phyloP scores from a whole-genome alignment of 768 basidiomycete genomes.

The Xerocomus potaroensis region DNA sequence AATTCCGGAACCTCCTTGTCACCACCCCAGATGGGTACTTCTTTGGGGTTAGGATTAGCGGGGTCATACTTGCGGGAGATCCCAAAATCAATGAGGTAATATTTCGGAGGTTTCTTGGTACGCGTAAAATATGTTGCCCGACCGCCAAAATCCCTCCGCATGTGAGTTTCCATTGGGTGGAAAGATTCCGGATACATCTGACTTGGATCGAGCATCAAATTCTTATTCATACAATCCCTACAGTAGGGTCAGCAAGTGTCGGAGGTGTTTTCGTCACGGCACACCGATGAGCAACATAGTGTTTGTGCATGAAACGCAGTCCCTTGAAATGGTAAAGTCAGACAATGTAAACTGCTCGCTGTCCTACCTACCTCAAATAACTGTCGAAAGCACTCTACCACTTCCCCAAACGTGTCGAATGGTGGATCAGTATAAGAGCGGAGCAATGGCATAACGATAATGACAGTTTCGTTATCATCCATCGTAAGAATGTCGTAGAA shows the following conservation, averaged over 20 bases:
- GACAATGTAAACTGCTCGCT: too few species aligned
- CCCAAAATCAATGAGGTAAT: conserved; percentile 31
- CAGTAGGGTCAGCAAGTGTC: background rate
- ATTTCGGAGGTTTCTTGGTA: conserved; percentile 23
- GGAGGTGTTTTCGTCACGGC: background rate
- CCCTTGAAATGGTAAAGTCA: conserved; percentile 9
- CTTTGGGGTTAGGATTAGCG: conserved; percentile 23
- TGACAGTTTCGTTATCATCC: background rate
- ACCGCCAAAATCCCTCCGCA: conserved; percentile 18
- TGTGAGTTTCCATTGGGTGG: conserved; percentile 17
- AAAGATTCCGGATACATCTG: conserved; percentile 25
- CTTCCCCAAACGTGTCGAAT: conserved; percentile 33
- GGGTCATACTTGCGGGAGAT: conserved; percentile 32
- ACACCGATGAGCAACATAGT: conserved; percentile 17
- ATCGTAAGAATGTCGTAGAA: conserved; percentile 16
- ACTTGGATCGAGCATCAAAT: conserved; percentile 33
- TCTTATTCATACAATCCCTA: conserved; percentile 28
- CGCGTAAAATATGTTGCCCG: conserved; percentile 26
- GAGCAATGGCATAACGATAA: conserved; percentile 34
- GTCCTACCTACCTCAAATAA: conserved; percentile 23
- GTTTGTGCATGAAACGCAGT: conserved; percentile 24
- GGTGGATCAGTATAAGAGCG: conserved; percentile 21
- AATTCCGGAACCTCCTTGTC: conserved; percentile 43
- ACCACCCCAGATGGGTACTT: conserved; percentile 33
- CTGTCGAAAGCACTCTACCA: conserved; percentile 30